A percentile compares a stretch with the other conserved stretches of the same genome.
These are phyloP conservation scores for Cardiospermum halicacabum DNA, from an alignment of 345 rosid species.

Conservation along the genomic window DNA sequence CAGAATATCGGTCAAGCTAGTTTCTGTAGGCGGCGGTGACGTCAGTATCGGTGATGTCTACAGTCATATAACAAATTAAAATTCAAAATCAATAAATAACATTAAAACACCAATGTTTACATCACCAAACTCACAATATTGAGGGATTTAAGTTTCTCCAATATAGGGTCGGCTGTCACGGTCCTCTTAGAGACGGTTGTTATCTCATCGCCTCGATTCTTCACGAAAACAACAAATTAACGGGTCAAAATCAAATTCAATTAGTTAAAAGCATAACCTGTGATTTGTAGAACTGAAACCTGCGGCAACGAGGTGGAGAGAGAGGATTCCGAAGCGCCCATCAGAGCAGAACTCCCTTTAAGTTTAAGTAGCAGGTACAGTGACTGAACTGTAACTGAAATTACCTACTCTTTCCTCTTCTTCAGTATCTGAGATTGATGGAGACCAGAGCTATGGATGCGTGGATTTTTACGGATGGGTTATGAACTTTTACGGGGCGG, in stretches of 20 bases:
- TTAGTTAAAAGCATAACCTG: background rate
- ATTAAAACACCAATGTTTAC: background rate
- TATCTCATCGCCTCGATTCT: constrained; percentile 55
- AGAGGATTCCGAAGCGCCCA: constrained; percentile 42
- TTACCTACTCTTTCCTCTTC: background rate
- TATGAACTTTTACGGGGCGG: background rate
- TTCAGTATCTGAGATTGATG: background rate
- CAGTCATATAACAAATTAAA: constrained; percentile 1
- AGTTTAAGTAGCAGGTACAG: background rate
- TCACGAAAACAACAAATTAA: background rate
- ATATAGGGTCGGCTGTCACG: constrained; percentile 60
- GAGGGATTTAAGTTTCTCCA: constrained; percentile 76
- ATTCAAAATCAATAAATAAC: background rate
- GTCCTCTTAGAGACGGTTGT: constrained; percentile 70
- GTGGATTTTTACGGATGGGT: no score
- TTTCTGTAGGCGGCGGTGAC: constrained; percentile 59
- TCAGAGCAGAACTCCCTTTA: constrained; percentile 5
- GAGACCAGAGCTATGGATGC: background rate
- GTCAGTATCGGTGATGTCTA: constrained; percentile 78
- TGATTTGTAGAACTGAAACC: constrained; percentile 31
- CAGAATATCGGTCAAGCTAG: constrained; percentile 92
- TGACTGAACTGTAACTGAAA: background rate
- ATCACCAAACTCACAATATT: constrained; percentile 46
- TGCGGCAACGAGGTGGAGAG: constrained; percentile 43
- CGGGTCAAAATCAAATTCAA: background rate